Conservation (phyloP, 2,329 filamentous ascomycete species). For the Pseudogymnoascus sp. region DNA sequence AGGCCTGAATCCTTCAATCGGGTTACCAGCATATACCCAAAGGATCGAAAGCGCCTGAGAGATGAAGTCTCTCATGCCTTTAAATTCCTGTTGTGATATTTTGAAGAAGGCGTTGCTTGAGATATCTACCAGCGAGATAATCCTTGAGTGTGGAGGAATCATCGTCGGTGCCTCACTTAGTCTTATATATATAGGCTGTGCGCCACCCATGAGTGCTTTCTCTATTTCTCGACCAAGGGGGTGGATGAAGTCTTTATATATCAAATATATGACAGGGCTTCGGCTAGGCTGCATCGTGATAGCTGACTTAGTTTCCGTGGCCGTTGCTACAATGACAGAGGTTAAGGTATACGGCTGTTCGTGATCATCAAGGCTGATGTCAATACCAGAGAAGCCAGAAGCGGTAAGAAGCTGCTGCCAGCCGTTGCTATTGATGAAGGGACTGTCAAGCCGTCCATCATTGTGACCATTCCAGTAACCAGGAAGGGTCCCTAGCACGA, state of each 20-base stretch:
- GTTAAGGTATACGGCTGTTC: not conserved
- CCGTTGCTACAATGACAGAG: conserved; percentile 12
- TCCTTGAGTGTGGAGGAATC: too few species aligned
- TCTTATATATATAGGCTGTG: too few species aligned
- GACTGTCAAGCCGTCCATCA: conserved; percentile 25
- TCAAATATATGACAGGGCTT: not conserved
- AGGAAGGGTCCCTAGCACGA: conserved; percentile 24
- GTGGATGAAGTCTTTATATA: not conserved
- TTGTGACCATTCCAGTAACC: conserved; percentile 28
- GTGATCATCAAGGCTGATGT: conserved; percentile 18
- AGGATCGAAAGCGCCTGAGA: not conserved
- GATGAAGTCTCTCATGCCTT: too few species aligned
- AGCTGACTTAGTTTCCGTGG: not conserved
- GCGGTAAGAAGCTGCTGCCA: conserved; percentile 30
- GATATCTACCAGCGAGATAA: too few species aligned
- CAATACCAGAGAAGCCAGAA: conserved; percentile 31
- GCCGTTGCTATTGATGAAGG: conserved; percentile 21
- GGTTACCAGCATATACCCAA: conserved; percentile 1
- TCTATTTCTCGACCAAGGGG: too few species aligned
- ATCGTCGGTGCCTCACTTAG: too few species aligned
- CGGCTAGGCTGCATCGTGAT: not conserved
- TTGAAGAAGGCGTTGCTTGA: too few species aligned
- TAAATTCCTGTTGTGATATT: too few species aligned
- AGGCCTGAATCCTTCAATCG: not conserved
- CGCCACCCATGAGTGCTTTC: too few species aligned